Base-by-base conservation (phyloP, 2,329 filamentous ascomycete species). In the Aspergillus sp. region DNA sequence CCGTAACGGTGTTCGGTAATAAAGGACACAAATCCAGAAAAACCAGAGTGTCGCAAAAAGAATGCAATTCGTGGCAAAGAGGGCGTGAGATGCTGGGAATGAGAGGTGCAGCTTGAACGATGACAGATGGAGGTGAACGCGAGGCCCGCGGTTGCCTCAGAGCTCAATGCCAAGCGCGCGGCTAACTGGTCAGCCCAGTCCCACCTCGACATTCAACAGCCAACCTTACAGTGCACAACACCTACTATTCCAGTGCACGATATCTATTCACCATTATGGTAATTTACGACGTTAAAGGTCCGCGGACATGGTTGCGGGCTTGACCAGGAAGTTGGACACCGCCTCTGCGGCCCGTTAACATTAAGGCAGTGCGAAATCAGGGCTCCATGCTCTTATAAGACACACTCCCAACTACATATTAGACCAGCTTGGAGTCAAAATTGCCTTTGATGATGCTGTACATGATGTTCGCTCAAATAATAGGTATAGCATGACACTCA, bases 41-140 rank as follows among this genome's bases (percentile, higher is more conserved):
- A 59, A 39, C 40, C 3, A 31, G 24, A 14, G n/a, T 41, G 44
- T 47, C 12, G 27, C 14, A 15, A 45, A 27, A 40, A 56, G 15
- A 52, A 63, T 61, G 49, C 56, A 65, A 62, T 62, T 62, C 57
- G 59, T 62, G 40, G 58, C 52, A 52, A 49, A 17, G 49, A 46
- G 52, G 52, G 52, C 37, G 62, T 59, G 45, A 56, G 58, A 55
- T 47, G 50, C 59, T 59, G 51, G 57, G 54, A 46, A 50, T 59
- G 35, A 15, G 48, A 40, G 56, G 46, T 53, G 48, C 54, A 57
- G 53, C 52, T 59, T 62, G 58, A 57, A 53, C 64, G 63, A 68
- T 67, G 64, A 66, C 64, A 65, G 64, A 62, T 60, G 61, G 57
- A 65, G 62, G 63, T 67, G 64, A 56, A 68, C 65, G 63, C 64